These are phyloP conservation scores for Saussurea involucrata DNA, from an alignment of 129 eudicot species.

Conservation along the genomic window DNA sequence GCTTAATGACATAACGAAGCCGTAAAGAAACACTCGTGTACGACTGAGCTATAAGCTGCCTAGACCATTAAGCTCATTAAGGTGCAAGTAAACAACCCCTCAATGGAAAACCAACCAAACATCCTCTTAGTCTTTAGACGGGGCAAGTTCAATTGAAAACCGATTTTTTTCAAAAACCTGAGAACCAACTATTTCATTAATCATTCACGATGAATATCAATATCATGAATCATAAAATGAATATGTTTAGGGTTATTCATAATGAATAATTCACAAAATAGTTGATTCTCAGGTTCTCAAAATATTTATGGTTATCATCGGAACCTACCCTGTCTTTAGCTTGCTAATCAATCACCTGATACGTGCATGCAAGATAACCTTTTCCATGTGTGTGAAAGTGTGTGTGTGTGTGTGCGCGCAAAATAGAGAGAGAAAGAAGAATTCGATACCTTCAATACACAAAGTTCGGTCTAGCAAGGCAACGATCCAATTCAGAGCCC, in stretches of 20 bases:
- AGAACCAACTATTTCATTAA: not conserved
- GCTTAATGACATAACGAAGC: too few species aligned
- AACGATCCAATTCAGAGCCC: constrained; percentile 22
- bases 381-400: not conserved
- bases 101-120: too few species aligned
- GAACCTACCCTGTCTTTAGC: too few species aligned
- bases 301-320: too few species aligned
- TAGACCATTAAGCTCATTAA: too few species aligned
- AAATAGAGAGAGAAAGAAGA: not conserved
- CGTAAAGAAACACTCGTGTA: too few species aligned
- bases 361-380: not conserved
- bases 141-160: not conserved
- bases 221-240: not conserved
- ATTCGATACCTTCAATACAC: constrained; percentile 25
- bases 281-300: not conserved
- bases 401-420: not conserved
- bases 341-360: too few species aligned
- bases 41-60: too few species aligned
- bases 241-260: not conserved
- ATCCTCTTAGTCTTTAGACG: not conserved
- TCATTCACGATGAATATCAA: not conserved
- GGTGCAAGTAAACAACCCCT: too few species aligned
- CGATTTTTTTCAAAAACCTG: not conserved
- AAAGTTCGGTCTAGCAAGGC: constrained; percentile 19
- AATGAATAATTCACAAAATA: not conserved